Evolutionary conservation across 2,329 filamentous ascomycete genomes (phyloP), one percentile per base, ranked within the genome.

Genomic region (Dactylellina haptotyla): DNA sequence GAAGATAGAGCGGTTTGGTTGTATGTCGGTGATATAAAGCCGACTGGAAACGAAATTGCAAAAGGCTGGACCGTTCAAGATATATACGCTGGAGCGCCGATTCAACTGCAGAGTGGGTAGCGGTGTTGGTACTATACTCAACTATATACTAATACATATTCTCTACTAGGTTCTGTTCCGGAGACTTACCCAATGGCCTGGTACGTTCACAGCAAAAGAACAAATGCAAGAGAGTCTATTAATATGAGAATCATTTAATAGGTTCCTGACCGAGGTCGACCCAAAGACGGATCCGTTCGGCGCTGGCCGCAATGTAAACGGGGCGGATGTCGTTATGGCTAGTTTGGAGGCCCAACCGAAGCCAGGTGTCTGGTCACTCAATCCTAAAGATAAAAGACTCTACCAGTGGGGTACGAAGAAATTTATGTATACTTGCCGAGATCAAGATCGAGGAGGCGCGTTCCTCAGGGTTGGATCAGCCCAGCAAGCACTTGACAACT

Each of bases 381-480:
- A 65, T 16, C 32, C 45, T 4, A 23, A 37, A 2, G 23, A 39
- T 8, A 12, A 53, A 18, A 53, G 46, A 23, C 18, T 72, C 25
- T 72, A 72, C 48, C 26, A 53, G 16, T 56, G 18, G 20, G 53
- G 67, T 4, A 65, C 67, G 8, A 58, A 72, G 30, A 72, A 59
- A 30, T 72, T 72, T 10, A 48, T 72, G 18, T 72, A 72, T 30
- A 72, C 59, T 4, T 72, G 67, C n/a, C 51, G 65, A 3, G 18
- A 37, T 16, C 30, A 45, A 16, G 28, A 59, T 10, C 23, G 16
- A 9, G 57, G 59, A 3, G 67, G 67, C 6, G 67, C 59, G 25
- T 65, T 59, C 23, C 18, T 72, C 4, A 34, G 51, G 3, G 18
- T 39, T 8, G 51, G 51, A 4, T 5, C 51, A 2, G 5, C 23